Evolutionary conservation across 2,329 filamentous ascomycete species (phyloP).

Genomic region (Trichoderma asperellum): DNA sequence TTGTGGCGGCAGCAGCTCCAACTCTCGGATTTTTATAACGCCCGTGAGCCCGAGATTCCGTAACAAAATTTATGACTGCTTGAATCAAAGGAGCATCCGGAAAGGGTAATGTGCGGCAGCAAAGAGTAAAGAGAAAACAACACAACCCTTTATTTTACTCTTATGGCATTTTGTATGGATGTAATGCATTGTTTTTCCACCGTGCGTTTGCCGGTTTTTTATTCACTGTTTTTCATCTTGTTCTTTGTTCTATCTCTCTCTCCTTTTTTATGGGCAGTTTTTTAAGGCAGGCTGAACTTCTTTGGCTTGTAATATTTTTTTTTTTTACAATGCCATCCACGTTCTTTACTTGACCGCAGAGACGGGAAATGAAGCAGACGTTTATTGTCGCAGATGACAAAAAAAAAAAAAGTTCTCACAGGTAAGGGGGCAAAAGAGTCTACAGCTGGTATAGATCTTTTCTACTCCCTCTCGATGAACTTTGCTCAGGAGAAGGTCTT

Average conservation of each 20-base stretch:
- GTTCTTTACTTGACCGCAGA: neutral
- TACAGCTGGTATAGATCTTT: neutral
- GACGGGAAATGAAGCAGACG: neutral
- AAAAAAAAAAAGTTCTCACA: neutral
- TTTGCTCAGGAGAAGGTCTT: neutral
- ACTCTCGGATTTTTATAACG: conserved; percentile 9
- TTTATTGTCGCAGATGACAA: neutral
- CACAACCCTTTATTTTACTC: neutral
- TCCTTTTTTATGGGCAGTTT: neutral
- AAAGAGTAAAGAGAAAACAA: neutral
- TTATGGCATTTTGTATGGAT: conserved; percentile 1
- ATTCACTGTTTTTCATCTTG: neutral
- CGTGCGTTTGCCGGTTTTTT: neutral
- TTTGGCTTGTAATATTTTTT: neutral
- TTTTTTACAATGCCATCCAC: neutral
- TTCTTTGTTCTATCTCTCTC: neutral
- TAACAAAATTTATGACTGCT: conserved; percentile 17
- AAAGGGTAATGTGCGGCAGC: neutral
- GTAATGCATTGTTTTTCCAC: conserved; percentile 6
- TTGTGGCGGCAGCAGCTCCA: conserved; percentile 1
- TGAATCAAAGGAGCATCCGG: neutral
- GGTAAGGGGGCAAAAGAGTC: neutral
- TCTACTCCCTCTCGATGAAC: conserved; percentile 4
- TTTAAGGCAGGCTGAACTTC: neutral
- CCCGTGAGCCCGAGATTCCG: conserved; percentile 20